Evolutionary conservation across 2,329 filamentous ascomycete genomes (phyloP), one percentile per base, ranked within the genome.

Genomic region (Aureobasidium uvarum): DNA sequence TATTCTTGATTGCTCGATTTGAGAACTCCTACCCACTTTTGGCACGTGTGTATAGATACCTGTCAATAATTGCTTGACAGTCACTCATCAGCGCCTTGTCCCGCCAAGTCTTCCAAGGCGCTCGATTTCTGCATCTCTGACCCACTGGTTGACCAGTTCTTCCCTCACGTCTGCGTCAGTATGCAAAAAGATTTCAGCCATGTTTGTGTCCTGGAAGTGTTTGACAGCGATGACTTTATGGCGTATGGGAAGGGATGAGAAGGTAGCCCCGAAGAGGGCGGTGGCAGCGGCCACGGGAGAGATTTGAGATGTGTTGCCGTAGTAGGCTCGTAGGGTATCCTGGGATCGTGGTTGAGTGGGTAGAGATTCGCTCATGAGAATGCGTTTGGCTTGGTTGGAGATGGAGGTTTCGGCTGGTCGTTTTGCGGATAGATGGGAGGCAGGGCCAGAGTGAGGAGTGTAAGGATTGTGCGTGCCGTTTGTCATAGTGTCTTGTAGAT

Each of bases 261-360:
- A 62, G 14, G 43, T 50, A 8, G 28, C 5, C 20, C 5, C 28
- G 18, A 62, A 62, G 14, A 62, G 43, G 5, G 58, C 33, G 18
- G 58, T 62, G 13, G 56, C 56, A 3, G 56, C 56, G 5, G 56
- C 56, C 13, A 60, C 56, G 5, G 56, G 28, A 60, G 56, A 60
- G 11, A 60, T 8, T 1, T 60, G 25, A 5, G 56, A 48, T 3
- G 28, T 60, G 20, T 60, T 48, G 38, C 33, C 38, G 10, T 46
- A 46, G 13, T 23, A 28, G 18, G 28, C 43, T 46, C 41, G 33
- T 23, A 58, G 6, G 13, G 41, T 46, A 46, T 60, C 41, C 25
- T 20, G 2, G 0, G 28, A 4, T 48, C 10, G 28, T 16, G 23
- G 18, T n/a, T 60, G 41, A 1, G 16, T 5, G 23, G 41, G 23